Evolutionary conservation across 768 basidiomycete species (phyloP).

Genomic region (Mrakia frigida): DNA sequence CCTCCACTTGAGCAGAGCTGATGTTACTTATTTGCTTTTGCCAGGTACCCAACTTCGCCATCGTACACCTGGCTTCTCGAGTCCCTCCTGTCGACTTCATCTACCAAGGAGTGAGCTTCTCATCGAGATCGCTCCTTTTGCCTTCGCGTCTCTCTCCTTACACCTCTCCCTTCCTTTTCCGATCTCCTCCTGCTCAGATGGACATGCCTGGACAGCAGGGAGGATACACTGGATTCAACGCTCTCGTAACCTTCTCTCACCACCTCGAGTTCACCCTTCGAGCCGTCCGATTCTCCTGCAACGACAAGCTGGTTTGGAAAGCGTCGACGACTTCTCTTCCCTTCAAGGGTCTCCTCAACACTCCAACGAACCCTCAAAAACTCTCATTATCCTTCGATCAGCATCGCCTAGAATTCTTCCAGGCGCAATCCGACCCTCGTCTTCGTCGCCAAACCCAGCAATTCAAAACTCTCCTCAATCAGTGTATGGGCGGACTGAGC

Average conservation of each 20-base stretch:
- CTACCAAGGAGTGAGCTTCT: neutral
- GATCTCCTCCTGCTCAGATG: neutral
- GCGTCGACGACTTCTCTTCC: neutral
- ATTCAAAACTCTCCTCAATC: neutral
- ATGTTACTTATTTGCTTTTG: neutral
- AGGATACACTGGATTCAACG: neutral
- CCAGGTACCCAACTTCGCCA: neutral
- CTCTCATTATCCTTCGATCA: neutral
- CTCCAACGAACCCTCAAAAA: neutral
- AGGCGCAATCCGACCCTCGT: neutral
- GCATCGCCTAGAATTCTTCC: neutral
- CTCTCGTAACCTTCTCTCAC: neutral
- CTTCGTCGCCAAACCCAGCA: neutral
- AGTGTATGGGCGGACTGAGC: neutral
- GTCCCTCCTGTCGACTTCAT: neutral
- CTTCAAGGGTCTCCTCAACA: neutral
- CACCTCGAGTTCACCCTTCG: neutral
- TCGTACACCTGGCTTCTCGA: neutral
- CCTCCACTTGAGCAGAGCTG: neutral
- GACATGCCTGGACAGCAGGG: neutral
- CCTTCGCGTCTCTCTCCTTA: neutral
- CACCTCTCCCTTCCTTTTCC: too few species aligned
- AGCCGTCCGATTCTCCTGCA: neutral
- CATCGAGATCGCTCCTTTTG: neutral
- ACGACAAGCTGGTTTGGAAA: neutral